Evolutionary conservation across 176 grass and related monocot genomes (phyloP), one percentile per base, ranked within the genome.

Genomic region (Canna indica): DNA sequence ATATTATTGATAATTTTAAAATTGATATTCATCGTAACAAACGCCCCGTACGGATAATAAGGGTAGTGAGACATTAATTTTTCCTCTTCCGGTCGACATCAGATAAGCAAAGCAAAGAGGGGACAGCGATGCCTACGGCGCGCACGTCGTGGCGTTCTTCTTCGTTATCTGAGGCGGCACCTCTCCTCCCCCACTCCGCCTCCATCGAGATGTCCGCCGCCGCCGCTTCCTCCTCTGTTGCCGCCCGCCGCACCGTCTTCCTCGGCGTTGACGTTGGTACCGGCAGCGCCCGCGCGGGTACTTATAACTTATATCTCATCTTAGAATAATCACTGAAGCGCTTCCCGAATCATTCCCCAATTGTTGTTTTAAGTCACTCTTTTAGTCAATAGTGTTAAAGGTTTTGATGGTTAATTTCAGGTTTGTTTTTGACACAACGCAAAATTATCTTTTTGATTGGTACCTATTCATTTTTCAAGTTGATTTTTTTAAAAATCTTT

Each of bases 231-330:
- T 42, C 81, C 78, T 16, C 57, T 25, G 20, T 39, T 27, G 30
- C 54, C 42, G 63, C 74, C 27, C 26, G 52, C 20, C 73, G 74
- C 68, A 46, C 69, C 42, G 79, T 90, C 59, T 92, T 79, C 79
- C 88, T 97, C 39, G 88, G 88, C 36, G 80, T 97, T 28, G 93
- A 97, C 33, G 93, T 97, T 27, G 93, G 88, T 68, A 97, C 93
- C 20, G 86, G 93, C 58, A 97, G 93, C 82, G 86, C 93, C n/a
- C 88, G 88, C 17, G 93, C 93, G 81, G 93, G 93, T 66, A 66
- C 3, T 68, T 64, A 3, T 7, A 72, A 62, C n/a, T n/a, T n/a
- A n/a, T n/a, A 30, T n/a, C 56, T n/a, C 41, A 32, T n/a, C 48
- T 14, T 39, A 25, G 15, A 32, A 3, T 54, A 20, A n/a, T n/a